Evolutionary conservation across 176 grass and related monocot species (phyloP).

Genomic region (Chloris gayana): DNA sequence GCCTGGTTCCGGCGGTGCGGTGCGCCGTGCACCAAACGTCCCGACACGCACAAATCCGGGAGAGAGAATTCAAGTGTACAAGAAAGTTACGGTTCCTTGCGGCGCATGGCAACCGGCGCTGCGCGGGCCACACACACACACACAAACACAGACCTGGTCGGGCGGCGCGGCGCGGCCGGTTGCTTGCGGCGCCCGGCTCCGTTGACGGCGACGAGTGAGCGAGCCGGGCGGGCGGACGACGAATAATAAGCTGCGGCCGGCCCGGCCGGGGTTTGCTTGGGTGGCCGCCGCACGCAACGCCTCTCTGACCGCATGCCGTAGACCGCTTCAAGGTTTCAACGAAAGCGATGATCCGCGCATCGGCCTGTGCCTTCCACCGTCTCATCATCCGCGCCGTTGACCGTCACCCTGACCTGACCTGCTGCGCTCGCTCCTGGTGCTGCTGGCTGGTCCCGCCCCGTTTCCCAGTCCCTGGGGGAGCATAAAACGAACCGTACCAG

Average conservation of each 20-base stretch:
- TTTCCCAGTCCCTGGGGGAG: too few relatives aligned
- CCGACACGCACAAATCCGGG: not conserved
- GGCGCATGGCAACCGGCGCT: not conserved
- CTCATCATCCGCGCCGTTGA: too few relatives aligned
- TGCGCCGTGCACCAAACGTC: not conserved
- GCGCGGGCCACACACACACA: not conserved
- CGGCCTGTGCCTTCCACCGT: too few relatives aligned
- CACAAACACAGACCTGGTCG: not conserved
- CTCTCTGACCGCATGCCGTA: not conserved
- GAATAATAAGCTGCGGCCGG: not conserved
- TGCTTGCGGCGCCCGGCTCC: constrained; percentile 25
- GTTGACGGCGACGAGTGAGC: not conserved
- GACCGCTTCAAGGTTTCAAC: constrained; percentile 12
- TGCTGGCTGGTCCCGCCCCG: too few relatives aligned
- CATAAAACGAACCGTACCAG: too few relatives aligned
- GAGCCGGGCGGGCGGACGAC: not conserved
- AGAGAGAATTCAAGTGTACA: too few relatives aligned
- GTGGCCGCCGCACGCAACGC: constrained; percentile 4
- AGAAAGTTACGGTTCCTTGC: constrained; percentile 32
- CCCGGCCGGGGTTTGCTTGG: not conserved
- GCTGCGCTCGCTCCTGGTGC: too few relatives aligned
- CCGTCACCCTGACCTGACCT: too few relatives aligned
- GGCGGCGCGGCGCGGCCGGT: constrained; percentile 20
- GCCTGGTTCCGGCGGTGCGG: too few relatives aligned
- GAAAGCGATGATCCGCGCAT: not conserved